Evolutionary conservation across 2,329 filamentous ascomycete species (phyloP).

Genomic region (Fusarium denticulatum): DNA sequence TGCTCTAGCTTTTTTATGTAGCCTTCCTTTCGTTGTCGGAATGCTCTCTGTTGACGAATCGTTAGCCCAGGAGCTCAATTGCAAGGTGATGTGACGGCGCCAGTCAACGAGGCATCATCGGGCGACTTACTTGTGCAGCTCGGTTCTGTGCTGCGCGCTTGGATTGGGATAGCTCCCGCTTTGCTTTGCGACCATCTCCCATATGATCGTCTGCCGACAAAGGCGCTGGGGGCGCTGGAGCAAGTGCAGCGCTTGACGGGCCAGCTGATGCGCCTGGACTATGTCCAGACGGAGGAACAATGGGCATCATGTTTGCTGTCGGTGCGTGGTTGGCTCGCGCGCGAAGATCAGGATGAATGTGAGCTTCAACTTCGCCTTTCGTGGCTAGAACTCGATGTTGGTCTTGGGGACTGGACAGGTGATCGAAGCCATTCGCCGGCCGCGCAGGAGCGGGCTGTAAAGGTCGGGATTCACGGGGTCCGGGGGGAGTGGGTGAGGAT

Average conservation of each 20-base stretch:
- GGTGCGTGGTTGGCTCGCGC: conserved; percentile 45
- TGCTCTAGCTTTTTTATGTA: conserved; percentile 98
- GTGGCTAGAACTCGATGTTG: conserved; percentile 47
- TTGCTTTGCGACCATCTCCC: conserved; percentile 76
- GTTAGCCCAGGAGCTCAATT: conserved; percentile 37
- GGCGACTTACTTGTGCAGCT: conserved; percentile 85
- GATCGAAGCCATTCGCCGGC: conserved; percentile 59
- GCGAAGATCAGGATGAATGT: conserved; percentile 61
- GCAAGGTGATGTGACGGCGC: background rate
- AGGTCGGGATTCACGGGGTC: conserved; percentile 45
- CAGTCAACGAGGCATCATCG: background rate
- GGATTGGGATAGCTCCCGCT: conserved; percentile 91
- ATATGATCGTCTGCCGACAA: conserved; percentile 42
- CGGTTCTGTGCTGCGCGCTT: conserved; percentile 97
- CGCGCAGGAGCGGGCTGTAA: conserved; percentile 46
- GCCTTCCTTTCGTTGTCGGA: conserved; percentile 95
- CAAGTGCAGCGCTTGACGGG: conserved; percentile 43
- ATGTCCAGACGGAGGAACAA: conserved; percentile 48
- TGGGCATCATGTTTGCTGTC: conserved; percentile 52
- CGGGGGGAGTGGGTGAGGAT: conserved; percentile 42
- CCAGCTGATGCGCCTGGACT: conserved; percentile 45
- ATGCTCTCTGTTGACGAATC: conserved; percentile 75
- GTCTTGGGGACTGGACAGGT: conserved; percentile 49
- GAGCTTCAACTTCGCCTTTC: conserved; percentile 55
- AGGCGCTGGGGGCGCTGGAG: conserved; percentile 46